Evolutionary conservation across 176 grass and related monocot genomes (phyloP).

Genomic region (Cymbopogon citratus): DNA sequence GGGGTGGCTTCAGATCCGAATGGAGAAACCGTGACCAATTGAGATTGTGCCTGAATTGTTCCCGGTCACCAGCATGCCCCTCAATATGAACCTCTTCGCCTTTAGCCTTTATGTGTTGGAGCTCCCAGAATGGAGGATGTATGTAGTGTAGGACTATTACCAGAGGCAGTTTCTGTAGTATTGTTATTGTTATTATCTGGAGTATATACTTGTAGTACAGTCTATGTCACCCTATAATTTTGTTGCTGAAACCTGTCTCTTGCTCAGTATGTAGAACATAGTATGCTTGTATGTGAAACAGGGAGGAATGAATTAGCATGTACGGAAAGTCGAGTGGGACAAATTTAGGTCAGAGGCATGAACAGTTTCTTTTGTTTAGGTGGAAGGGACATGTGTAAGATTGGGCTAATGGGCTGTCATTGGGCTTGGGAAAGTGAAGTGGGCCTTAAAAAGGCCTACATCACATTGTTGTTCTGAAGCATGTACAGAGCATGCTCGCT

Average conservation of each 20-base stretch:
- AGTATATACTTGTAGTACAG: background rate
- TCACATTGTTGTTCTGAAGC: background rate
- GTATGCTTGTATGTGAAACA: too few species aligned
- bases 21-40: background rate
- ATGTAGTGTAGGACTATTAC: conserved; percentile 1
- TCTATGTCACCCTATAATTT: background rate
- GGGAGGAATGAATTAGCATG: too few species aligned
- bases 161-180: background rate
- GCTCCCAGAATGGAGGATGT: background rate
- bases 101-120: background rate
- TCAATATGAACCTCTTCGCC: background rate
- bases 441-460: background rate
- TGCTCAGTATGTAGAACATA: conserved; percentile 32
- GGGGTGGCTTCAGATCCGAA: background rate
- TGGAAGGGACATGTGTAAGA: too few species aligned
- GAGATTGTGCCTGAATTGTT: background rate
- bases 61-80: background rate
- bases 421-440: background rate
- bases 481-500: too few species aligned
- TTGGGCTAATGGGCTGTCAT: background rate
- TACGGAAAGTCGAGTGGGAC: too few species aligned
- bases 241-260: background rate
- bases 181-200: background rate
- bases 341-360: too few species aligned
- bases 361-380: background rate